A percentile compares a stretch with the other conserved stretches of the same genome.
Conservation (phyloP, 345 rosid species). For the Sapria himalayana region DNA sequence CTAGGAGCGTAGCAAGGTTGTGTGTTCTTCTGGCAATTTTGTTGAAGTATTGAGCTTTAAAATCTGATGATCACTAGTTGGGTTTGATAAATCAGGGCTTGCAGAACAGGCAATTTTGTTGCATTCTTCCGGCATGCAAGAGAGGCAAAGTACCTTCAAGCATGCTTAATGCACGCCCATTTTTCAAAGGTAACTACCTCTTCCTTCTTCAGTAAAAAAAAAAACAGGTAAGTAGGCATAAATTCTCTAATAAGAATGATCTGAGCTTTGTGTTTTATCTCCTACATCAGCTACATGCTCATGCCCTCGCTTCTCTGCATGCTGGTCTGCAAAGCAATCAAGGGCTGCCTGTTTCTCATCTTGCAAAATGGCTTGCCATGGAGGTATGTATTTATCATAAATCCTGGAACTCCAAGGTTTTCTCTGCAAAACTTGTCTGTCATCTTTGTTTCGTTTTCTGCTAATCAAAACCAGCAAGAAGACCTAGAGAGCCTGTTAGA, state of each 20-base stretch:
- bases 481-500: conserved; percentile 43
- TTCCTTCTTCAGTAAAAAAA: no score
- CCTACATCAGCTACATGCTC: conserved; percentile 80
- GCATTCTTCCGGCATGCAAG: conserved; percentile 85
- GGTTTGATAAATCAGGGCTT: conserved; percentile 42
- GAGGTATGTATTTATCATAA: conserved; percentile 33
- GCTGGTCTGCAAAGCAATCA: conserved; percentile 64
- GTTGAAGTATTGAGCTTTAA: conserved; percentile 12
- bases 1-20: conserved; percentile 88
- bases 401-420: no score
- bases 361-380: conserved; percentile 75
- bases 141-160: conserved; percentile 84
- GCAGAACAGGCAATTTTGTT: conserved; percentile 77
- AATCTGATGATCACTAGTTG: conserved; percentile 13
- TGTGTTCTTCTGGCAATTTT: conserved; percentile 3
- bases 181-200: conserved; percentile 84
- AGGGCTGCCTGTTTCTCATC: conserved; percentile 66
- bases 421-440: no score
- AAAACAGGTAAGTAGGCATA: no score
- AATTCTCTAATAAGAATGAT: no score
- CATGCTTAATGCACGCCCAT: conserved; percentile 98
- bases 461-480: conserved; percentile 42
- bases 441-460: conserved; percentile 14
- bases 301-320: conserved; percentile 78
- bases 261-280: no score